Evolutionary conservation across 257 asterid species (phyloP).

Genomic region (Rhazya stricta): DNA sequence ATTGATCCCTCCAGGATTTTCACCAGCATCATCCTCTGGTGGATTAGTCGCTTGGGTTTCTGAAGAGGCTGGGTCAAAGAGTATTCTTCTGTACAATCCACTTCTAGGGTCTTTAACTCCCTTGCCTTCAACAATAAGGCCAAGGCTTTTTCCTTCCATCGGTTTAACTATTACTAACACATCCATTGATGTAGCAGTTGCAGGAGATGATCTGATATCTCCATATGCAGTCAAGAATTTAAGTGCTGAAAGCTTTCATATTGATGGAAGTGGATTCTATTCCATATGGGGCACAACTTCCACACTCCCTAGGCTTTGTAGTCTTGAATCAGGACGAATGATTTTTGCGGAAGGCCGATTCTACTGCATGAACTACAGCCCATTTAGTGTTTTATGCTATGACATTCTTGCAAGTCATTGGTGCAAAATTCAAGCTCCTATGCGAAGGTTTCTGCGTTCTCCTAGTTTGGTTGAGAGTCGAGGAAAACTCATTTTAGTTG

Average conservation of each 20-base stretch:
- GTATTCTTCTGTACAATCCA: constrained; percentile 65
- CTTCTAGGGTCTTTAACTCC: constrained; percentile 46
- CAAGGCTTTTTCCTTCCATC: constrained; percentile 73
- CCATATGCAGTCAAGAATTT: constrained; percentile 91
- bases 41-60: constrained; percentile 78
- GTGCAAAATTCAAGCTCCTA: constrained; percentile 89
- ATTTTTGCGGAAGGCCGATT: constrained; percentile 55
- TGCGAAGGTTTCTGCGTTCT: constrained; percentile 80
- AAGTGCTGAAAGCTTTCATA: constrained; percentile 75
- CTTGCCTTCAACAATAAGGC: constrained; percentile 68
- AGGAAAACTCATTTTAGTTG: constrained; percentile 57
- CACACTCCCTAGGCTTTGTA: constrained; percentile 73
- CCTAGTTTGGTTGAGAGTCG: constrained; percentile 65
- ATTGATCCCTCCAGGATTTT: constrained; percentile 59
- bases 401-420: constrained; percentile 46
- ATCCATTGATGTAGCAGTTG: constrained; percentile 69
- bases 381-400: constrained; percentile 67
- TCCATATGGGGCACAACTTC: constrained; percentile 96
- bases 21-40: constrained; percentile 69
- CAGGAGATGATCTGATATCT: constrained; percentile 85
- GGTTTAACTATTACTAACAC: constrained; percentile 56
- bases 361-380: constrained; percentile 97
- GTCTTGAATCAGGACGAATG: constrained; percentile 88
- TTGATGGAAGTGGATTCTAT: constrained; percentile 80
- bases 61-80: constrained; percentile 74